phyloP scores from a whole-genome alignment of 257 asterid species.

The Solanum neorickii region DNA sequence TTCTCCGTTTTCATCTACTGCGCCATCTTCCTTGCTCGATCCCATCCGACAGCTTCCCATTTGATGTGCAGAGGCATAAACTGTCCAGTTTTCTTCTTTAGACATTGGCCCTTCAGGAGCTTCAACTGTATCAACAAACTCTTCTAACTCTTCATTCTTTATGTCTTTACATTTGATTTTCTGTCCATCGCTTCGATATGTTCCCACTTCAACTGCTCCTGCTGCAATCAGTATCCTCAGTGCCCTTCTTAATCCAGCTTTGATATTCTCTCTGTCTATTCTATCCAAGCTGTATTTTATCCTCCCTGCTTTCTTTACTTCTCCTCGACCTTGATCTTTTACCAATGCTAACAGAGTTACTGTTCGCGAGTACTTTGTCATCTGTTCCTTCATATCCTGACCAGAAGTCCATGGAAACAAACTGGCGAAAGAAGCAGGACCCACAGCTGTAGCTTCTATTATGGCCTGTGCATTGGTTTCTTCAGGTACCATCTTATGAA shows the following conservation, averaged over 20 bases:
- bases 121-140: constrained; percentile 47
- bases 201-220: constrained; percentile 90
- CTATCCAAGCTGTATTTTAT: constrained; percentile 26
- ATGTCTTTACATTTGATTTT: constrained; percentile 38
- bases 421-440: constrained; percentile 55
- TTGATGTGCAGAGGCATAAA: constrained; percentile 81
- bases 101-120: constrained; percentile 52
- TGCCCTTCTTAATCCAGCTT: constrained; percentile 49
- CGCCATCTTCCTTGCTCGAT: constrained; percentile 48
- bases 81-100: constrained; percentile 38
- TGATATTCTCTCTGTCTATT: constrained; percentile 50
- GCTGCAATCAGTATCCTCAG: constrained; percentile 67
- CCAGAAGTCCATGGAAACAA: constrained; percentile 69
- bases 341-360: constrained; percentile 44
- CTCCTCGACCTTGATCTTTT: constrained; percentile 64
- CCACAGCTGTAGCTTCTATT: constrained; percentile 51
- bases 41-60: constrained; percentile 93
- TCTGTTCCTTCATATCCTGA: constrained; percentile 36
- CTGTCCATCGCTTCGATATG: constrained; percentile 75
- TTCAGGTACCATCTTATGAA: constrained; percentile 52
- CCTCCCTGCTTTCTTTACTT: constrained; percentile 37
- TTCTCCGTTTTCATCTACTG: constrained; percentile 71
- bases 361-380: constrained; percentile 57
- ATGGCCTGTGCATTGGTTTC: constrained; percentile 32
- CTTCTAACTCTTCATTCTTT: constrained; percentile 42